Percentiles rank a stretch among this genome's conserved stretches.
phyloP scores from a whole-genome alignment of 352 stramenopile genomes.

The Phytophthora ohioensis region DNA sequence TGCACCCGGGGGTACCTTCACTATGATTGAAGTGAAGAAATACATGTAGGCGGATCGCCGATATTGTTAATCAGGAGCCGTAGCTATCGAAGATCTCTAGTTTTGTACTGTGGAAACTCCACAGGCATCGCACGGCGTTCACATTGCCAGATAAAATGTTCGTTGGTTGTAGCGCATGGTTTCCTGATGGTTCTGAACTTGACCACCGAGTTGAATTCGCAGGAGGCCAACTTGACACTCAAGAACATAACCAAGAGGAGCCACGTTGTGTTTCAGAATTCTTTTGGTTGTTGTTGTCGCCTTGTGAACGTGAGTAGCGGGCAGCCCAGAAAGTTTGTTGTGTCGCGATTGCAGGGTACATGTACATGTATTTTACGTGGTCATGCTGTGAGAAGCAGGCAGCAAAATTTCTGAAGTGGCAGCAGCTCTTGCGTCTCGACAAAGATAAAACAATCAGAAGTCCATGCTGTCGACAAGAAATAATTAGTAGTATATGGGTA shows the following conservation, averaged over 20 bases:
- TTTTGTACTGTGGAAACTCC: background rate
- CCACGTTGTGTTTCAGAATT: background rate
- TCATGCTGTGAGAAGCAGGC: background rate
- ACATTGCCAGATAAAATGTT: constrained; percentile 6
- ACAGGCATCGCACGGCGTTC: background rate
- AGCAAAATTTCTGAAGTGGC: background rate
- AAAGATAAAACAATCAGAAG: background rate
- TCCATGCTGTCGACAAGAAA: background rate
- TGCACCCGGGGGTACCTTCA: constrained; percentile 19
- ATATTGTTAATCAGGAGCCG: background rate
- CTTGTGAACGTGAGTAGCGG: background rate
- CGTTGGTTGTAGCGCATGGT: constrained; percentile 4
- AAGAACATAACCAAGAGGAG: constrained; percentile 5
- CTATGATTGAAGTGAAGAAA: constrained; percentile 14
- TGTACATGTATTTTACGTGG: background rate
- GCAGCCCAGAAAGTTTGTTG: background rate
- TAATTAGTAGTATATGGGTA: background rate
- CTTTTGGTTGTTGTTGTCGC: background rate
- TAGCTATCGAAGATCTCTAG: background rate
- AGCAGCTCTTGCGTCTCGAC: background rate
- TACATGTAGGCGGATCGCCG: background rate
- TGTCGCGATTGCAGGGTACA: background rate
- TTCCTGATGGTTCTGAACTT: background rate
- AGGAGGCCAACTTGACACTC: constrained; percentile 6
- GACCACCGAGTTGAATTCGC: background rate